These are phyloP conservation scores for Ascochyta lentis DNA, from an alignment of 2,329 filamentous ascomycete genomes.

Conservation along the genomic window DNA sequence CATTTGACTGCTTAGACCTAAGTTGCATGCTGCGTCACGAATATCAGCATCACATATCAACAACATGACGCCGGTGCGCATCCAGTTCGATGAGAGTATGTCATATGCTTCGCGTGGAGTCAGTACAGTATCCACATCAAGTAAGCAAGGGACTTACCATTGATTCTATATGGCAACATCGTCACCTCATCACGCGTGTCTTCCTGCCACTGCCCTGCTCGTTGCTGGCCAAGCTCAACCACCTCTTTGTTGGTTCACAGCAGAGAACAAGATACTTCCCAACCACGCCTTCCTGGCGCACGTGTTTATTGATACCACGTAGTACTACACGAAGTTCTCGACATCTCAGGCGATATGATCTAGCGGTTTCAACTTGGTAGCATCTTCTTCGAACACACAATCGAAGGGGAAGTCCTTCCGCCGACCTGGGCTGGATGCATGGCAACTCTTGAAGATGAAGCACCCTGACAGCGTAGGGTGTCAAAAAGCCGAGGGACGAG, in stretches of 20 bases:
- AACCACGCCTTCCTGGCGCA: no score
- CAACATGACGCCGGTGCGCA: background rate
- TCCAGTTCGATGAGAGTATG: background rate
- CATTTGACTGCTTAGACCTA: background rate
- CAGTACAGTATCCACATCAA: background rate
- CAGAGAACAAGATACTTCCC: no score
- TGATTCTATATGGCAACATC: background rate
- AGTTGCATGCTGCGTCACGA: background rate
- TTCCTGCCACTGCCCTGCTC: no score
- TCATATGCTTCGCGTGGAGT: background rate
- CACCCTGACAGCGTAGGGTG: background rate
- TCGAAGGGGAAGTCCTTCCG: background rate
- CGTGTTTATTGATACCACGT: no score
- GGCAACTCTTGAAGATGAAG: background rate
- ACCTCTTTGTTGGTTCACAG: no score
- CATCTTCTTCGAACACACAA: background rate
- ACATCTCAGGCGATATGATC: background rate
- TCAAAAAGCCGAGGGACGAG: background rate
- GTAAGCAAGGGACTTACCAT: background rate
- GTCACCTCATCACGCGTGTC: background rate
- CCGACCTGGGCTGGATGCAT: no score
- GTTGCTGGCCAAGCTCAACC: no score
- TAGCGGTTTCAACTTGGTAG: background rate
- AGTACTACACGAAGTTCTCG: no score
- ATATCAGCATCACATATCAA: background rate